Conservation (phyloP, 495 filamentous ascomycete genomes). For the Hypoxylon cercidicola region DNA sequence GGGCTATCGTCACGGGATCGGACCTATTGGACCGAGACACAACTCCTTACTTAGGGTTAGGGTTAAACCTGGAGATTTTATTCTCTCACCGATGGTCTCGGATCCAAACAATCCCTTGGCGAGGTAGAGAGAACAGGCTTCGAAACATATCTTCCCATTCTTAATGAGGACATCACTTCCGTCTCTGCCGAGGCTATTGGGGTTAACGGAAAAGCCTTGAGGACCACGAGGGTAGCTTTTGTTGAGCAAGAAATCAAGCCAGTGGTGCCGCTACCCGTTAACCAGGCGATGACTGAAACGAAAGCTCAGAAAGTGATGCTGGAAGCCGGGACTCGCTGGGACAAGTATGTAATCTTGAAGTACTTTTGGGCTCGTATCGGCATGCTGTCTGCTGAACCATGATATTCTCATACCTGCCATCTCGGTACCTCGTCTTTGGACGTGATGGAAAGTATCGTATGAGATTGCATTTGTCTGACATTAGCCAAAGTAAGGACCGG, state of each 20-base stretch:
- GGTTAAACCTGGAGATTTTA: conserved; percentile 46
- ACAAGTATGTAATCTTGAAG: conserved; percentile 20
- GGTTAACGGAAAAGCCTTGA: conserved; percentile 36
- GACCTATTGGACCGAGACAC: conserved; percentile 25
- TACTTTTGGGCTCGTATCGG: conserved; percentile 14
- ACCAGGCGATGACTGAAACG: background rate
- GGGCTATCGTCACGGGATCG: conserved; percentile 10
- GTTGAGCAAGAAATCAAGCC: conserved; percentile 45
- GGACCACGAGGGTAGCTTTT: conserved; percentile 33
- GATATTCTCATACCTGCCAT: background rate
- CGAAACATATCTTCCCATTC: conserved; percentile 46
- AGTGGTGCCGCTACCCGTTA: background rate
- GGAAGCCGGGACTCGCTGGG: conserved; percentile 9
- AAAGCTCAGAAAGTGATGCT: background rate
- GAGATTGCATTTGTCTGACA: too few species aligned
- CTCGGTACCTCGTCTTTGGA: too few species aligned
- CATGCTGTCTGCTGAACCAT: conserved; percentile 2
- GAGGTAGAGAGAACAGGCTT: conserved; percentile 46
- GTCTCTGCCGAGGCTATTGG: conserved; percentile 48
- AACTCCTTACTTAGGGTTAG: conserved; percentile 29
- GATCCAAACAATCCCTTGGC: conserved; percentile 42
- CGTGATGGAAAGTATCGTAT: too few species aligned
- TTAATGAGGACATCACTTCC: conserved; percentile 9
- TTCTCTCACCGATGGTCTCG: conserved; percentile 35
- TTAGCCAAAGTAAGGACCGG: too few species aligned